A percentile compares a stretch with the other conserved stretches of the same genome.
These are phyloP conservation scores for Aquilaria malaccensis DNA, from an alignment of 345 rosid species.

Conservation along the genomic window DNA sequence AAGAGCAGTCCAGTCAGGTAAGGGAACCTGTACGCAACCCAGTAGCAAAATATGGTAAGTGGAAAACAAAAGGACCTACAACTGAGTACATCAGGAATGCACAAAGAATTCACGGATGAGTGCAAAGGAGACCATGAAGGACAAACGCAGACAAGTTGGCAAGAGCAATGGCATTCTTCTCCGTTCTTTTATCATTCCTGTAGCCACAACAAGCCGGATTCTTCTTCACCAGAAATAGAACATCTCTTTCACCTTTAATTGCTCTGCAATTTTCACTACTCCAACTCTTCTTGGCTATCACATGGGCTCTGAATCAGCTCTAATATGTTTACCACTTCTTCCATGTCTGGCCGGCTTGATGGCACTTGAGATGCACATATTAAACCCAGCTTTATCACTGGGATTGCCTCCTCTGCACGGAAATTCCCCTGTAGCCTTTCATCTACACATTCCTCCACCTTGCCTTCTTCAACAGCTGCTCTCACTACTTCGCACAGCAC, in stretches of 20 bases:
- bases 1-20: conserved; percentile 29
- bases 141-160: no score
- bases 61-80: not conserved
- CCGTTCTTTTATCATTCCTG: conserved; percentile 6
- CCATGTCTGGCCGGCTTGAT: conserved; percentile 86
- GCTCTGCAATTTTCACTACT: conserved; percentile 21
- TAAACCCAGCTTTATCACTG: conserved; percentile 72
- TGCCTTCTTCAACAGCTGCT: conserved; percentile 62
- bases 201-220: conserved; percentile 29
- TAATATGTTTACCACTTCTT: conserved; percentile 73
- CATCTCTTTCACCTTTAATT: conserved; percentile 1
- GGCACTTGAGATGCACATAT: conserved; percentile 87
- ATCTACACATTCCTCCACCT: conserved; percentile 65
- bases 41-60: not conserved
- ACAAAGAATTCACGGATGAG: not conserved
- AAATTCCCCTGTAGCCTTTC: conserved; percentile 43
- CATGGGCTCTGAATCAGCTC: conserved; percentile 71
- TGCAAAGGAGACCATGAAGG: no score
- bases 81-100: conserved; percentile 7
- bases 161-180: not conserved
- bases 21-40: conserved; percentile 13
- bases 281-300: conserved; percentile 45
- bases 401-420: conserved; percentile 71
- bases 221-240: conserved; percentile 31
- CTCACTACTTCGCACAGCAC: conserved; percentile 80